phyloP scores from a whole-genome alignment of 2,329 filamentous ascomycete genomes.

The Verticillium nonalfalfae region DNA sequence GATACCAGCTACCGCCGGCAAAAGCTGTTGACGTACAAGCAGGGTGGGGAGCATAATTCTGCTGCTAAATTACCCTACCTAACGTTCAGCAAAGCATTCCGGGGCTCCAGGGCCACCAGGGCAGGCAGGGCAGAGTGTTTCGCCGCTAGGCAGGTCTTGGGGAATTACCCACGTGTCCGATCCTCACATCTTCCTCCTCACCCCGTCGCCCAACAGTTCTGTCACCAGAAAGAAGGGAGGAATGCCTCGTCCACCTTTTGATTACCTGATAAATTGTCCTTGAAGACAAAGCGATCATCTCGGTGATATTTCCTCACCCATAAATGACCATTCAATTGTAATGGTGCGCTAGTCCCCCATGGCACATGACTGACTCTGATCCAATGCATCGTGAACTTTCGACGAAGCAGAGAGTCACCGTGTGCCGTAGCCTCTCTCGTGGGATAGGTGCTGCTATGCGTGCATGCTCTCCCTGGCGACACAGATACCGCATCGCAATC shows the following conservation, averaged over 20 bases:
- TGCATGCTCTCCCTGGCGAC: background rate
- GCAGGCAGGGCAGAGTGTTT: background rate
- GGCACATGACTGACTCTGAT: too few species aligned
- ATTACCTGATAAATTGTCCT: background rate
- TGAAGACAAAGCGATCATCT: too few species aligned
- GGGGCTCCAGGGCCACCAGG: background rate
- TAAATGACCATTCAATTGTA: too few species aligned
- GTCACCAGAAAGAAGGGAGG: background rate
- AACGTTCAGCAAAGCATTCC: background rate
- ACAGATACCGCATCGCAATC: background rate
- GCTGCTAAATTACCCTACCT: background rate
- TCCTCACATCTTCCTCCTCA: background rate
- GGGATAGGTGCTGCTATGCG: background rate
- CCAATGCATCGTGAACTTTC: background rate
- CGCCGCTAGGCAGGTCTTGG: background rate
- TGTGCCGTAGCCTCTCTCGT: background rate
- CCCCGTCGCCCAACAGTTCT: background rate
- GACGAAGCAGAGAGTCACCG: background rate
- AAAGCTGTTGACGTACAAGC: background rate
- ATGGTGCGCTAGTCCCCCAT: too few species aligned
- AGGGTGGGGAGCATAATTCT: background rate
- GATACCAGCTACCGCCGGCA: background rate
- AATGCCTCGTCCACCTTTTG: background rate
- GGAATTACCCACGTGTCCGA: conserved; percentile 1
- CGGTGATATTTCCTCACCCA: too few species aligned